These are phyloP conservation scores for Dactylellina haptotyla DNA, from an alignment of 2,329 filamentous ascomycete species.

Conservation along the genomic window DNA sequence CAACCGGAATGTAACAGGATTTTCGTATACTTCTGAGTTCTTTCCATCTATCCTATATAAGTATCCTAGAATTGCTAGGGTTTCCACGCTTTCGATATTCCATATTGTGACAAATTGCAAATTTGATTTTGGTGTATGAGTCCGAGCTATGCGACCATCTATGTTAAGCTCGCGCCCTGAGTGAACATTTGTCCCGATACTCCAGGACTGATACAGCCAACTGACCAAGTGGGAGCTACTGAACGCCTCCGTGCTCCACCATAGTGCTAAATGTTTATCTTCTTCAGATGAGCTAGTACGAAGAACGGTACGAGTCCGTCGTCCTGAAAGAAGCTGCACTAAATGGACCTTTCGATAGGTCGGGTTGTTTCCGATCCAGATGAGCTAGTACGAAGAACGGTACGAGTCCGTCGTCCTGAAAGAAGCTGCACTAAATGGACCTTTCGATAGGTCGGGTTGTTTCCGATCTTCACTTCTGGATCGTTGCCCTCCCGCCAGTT, in stretches of 20 bases:
- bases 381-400: neutral
- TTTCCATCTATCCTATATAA: no score
- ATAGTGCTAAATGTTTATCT: neutral
- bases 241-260: neutral
- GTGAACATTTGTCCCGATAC: neutral
- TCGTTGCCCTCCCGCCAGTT: no score
- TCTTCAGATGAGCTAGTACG: neutral
- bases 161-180: no score
- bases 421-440: neutral
- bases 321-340: neutral
- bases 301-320: neutral
- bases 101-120: no score
- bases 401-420: neutral
- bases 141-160: no score
- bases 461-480: no score
- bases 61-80: no score
- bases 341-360: neutral
- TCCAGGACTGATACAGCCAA: neutral
- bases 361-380: neutral
- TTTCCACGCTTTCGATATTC: no score
- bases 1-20: no score
- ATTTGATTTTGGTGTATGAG: no score
- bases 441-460: neutral
- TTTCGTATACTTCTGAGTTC: no score
- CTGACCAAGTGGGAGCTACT: neutral